Evolutionary conservation across 2,329 filamentous ascomycete genomes (phyloP).

Genomic region (Sporothrix curviconia): DNA sequence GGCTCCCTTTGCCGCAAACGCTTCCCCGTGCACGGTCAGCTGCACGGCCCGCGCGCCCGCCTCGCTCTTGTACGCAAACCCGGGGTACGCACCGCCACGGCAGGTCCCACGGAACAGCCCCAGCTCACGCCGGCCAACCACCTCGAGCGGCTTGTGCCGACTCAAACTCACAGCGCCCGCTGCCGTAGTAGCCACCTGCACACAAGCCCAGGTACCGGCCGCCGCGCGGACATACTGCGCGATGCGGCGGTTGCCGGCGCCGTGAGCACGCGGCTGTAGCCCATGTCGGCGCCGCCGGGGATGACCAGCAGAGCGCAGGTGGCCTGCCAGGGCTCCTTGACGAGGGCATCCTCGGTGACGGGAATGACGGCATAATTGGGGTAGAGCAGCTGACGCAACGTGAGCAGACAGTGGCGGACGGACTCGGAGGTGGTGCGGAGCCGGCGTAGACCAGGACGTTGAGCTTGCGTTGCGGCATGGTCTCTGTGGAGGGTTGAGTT

Average conservation of each 20-base stretch:
- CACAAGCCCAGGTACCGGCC: slow-evolving; percentile 88
- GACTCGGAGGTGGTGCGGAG: slow-evolving; percentile 77
- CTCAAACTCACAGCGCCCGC: slow-evolving; percentile 82
- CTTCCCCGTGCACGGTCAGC: slow-evolving; percentile 56
- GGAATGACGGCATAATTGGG: slow-evolving; percentile 91
- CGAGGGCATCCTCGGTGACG: slow-evolving; percentile 66
- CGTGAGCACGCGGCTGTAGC: slow-evolving; percentile 82
- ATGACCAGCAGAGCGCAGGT: slow-evolving; percentile 86
- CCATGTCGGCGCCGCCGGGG: slow-evolving; percentile 88
- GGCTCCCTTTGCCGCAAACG: slow-evolving; percentile 36
- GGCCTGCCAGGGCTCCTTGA: slow-evolving; percentile 86
- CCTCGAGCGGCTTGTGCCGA: slow-evolving; percentile 74
- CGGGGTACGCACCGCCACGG: slow-evolving; percentile 77
- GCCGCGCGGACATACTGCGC: slow-evolving; percentile 73
- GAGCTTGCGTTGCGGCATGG: slow-evolving; percentile 63
- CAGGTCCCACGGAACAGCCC: slow-evolving; percentile 83
- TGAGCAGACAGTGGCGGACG: slow-evolving; percentile 81
- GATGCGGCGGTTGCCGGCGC: slow-evolving; percentile 78
- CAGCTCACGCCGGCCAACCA: slow-evolving; percentile 77
- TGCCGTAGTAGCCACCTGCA: slow-evolving; percentile 89
- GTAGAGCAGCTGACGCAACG: slow-evolving; percentile 76
- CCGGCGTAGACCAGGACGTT: slow-evolving; percentile 91
- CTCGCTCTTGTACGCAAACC: slow-evolving; percentile 88
- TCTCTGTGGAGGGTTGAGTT: neutral
- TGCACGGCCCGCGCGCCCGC: slow-evolving; percentile 68